A percentile compares a stretch with the other conserved stretches of the same genome.
These are phyloP conservation scores for Phytophthora parvispora DNA, from an alignment of 352 stramenopile genomes.

Conservation along the genomic window DNA sequence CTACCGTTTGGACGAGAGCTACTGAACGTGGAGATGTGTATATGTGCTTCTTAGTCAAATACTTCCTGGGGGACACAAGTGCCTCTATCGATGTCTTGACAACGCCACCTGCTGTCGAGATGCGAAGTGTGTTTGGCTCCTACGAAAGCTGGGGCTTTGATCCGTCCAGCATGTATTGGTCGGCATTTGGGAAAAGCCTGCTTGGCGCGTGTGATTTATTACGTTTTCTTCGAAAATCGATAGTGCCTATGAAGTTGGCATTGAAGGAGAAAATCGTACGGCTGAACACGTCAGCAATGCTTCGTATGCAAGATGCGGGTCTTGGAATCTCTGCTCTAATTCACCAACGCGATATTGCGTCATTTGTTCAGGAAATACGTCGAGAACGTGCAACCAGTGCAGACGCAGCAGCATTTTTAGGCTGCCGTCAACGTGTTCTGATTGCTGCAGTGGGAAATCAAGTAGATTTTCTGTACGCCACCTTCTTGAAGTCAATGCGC, in stretches of 20 bases:
- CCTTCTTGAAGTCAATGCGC: slow-evolving; percentile 49
- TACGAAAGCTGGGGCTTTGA: slow-evolving; percentile 6
- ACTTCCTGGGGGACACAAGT: slow-evolving; percentile 59
- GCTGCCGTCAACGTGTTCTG: slow-evolving; percentile 48
- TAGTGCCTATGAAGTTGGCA: slow-evolving; percentile 55
- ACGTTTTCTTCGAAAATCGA: slow-evolving; percentile 63
- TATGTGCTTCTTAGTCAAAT: slow-evolving; percentile 81
- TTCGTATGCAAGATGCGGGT: slow-evolving; percentile 64
- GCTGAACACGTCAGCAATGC: slow-evolving; percentile 59
- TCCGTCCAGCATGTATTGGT: slow-evolving; percentile 72
- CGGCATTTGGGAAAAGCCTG: slow-evolving; percentile 74
- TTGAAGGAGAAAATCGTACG: slow-evolving; percentile 66
- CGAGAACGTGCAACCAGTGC: slow-evolving; percentile 32
- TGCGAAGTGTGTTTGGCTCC: slow-evolving; percentile 69
- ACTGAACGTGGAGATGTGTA: slow-evolving; percentile 73
- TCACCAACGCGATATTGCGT: slow-evolving; percentile 65
- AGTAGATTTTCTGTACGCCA: slow-evolving; percentile 57
- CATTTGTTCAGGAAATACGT: slow-evolving; percentile 61
- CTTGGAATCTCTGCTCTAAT: slow-evolving; percentile 62
- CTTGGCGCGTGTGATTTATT: slow-evolving; percentile 75
- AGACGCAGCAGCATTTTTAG: slow-evolving; percentile 53
- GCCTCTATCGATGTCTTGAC: slow-evolving; percentile 63
- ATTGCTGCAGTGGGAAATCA: slow-evolving; percentile 46
- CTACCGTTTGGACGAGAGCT: slow-evolving; percentile 59
- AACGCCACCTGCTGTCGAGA: slow-evolving; percentile 52